Conservation (phyloP, 768 basidiomycete genomes). For the Suillus variegatus region DNA sequence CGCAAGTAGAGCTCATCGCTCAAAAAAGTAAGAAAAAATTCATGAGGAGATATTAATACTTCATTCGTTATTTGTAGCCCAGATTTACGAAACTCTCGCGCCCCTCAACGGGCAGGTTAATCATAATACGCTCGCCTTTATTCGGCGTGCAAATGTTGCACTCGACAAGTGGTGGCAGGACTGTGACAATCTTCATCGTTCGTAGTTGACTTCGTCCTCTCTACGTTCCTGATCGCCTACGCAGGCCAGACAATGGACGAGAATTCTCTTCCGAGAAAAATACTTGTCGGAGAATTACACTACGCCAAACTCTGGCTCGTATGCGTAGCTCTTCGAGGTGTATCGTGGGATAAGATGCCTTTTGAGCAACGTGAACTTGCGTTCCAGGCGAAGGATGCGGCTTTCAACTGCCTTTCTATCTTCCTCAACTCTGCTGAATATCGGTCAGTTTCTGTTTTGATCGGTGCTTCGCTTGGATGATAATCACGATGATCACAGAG, state of each 20-base stretch:
- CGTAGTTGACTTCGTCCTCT: conserved; percentile 24
- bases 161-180: conserved; percentile 92
- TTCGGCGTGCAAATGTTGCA: conserved; percentile 82
- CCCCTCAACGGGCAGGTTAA: conserved; percentile 87
- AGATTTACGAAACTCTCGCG: conserved; percentile 89
- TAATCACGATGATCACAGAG: conserved; percentile 43
- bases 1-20: conserved; percentile 86
- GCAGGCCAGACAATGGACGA: conserved; percentile 81
- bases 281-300: conserved; percentile 85
- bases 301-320: conserved; percentile 96
- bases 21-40: conserved; percentile 71
- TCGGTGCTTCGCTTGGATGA: not conserved
- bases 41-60: conserved; percentile 1
- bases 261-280: conserved; percentile 81
- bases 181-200: conserved; percentile 83
- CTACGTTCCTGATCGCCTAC: not conserved
- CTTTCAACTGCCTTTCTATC: conserved; percentile 80
- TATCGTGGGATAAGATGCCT: conserved; percentile 95
- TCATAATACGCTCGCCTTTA: conserved; percentile 81
- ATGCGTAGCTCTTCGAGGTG: conserved; percentile 88
- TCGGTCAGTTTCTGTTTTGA: conserved; percentile 48
- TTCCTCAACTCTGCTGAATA: conserved; percentile 83
- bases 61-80: conserved; percentile 51
- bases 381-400: conserved; percentile 94
- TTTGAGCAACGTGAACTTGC: conserved; percentile 94